phyloP scores from a whole-genome alignment of 2,329 filamentous ascomycete genomes.

The Clarireedia monteithiana region DNA sequence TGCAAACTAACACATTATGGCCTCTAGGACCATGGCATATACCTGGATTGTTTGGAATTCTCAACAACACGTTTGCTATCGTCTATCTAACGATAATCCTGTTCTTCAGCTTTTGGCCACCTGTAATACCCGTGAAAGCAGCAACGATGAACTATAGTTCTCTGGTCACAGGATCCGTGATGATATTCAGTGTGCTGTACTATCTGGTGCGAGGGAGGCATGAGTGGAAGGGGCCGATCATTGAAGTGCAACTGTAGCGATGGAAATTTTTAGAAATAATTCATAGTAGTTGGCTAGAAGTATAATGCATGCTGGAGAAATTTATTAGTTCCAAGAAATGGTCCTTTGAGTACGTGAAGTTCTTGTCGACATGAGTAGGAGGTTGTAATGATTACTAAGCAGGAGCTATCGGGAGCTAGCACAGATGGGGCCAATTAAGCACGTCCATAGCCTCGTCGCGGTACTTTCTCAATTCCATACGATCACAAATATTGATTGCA shows the following conservation, averaged over 20 bases:
- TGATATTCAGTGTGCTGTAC: slow-evolving; percentile 8
- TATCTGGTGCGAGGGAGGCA: neutral
- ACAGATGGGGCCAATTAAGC: too few relatives aligned
- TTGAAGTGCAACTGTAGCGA: neutral
- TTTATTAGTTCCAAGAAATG: too few relatives aligned
- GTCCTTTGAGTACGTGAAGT: too few relatives aligned
- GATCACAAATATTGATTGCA: too few relatives aligned
- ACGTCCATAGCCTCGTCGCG: too few relatives aligned
- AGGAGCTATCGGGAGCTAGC: too few relatives aligned
- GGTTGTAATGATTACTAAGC: too few relatives aligned
- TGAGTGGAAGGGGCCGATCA: neutral
- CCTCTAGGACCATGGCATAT: slow-evolving; percentile 7
- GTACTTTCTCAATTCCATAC: too few relatives aligned
- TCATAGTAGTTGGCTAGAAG: too few relatives aligned
- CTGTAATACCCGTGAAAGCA: slow-evolving; percentile 28
- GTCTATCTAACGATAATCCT: slow-evolving; percentile 33
- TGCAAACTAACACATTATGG: neutral
- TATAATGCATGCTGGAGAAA: too few relatives aligned
- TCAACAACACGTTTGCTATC: slow-evolving; percentile 35
- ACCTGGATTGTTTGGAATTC: slow-evolving; percentile 32
- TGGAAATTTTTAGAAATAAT: too few relatives aligned
- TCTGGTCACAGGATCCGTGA: slow-evolving; percentile 4
- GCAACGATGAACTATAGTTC: slow-evolving; percentile 38
- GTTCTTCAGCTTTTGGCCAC: slow-evolving; percentile 41
- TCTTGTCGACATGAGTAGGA: too few relatives aligned